Conservation (phyloP, 306 rosid species). For the Cucumis cinereus region DNA sequence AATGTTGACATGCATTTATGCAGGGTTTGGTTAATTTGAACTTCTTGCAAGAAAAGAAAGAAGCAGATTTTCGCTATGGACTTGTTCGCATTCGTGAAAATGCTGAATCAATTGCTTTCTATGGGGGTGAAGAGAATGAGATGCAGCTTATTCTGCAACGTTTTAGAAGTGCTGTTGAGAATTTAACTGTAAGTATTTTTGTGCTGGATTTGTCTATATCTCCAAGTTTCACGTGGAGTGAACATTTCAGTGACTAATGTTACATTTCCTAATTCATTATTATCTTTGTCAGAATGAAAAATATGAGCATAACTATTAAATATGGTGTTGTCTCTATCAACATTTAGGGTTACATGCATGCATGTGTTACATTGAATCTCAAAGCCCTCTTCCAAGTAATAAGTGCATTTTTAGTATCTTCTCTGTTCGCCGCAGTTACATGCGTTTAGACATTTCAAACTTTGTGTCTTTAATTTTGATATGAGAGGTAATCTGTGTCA, state of each 20-base stretch:
- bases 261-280: not conserved
- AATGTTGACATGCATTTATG: slow-evolving; percentile 7
- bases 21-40: slow-evolving; percentile 81
- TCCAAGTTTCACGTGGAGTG: not conserved
- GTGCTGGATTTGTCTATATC: not conserved
- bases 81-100: slow-evolving; percentile 93
- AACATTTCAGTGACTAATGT: not conserved
- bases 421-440: not conserved
- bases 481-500: not conserved
- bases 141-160: slow-evolving; percentile 87
- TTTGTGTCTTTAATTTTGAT: not conserved
- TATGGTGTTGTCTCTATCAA: not conserved
- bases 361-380: not conserved
- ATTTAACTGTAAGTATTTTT: slow-evolving; percentile 51
- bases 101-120: slow-evolving; percentile 96
- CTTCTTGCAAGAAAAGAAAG: slow-evolving; percentile 97
- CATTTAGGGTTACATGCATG: not conserved
- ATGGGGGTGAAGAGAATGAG: slow-evolving; percentile 84
- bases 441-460: not conserved
- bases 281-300: not conserved
- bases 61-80: slow-evolving; percentile 97
- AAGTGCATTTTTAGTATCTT: not conserved
- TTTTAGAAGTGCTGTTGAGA: slow-evolving; percentile 84
- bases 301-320: not conserved
- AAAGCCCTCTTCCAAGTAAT: not conserved